Evolutionary conservation across 495 filamentous ascomycete species (phyloP), one percentile per base, ranked within the genome.

Genomic region (Xeromyces bisporus): DNA sequence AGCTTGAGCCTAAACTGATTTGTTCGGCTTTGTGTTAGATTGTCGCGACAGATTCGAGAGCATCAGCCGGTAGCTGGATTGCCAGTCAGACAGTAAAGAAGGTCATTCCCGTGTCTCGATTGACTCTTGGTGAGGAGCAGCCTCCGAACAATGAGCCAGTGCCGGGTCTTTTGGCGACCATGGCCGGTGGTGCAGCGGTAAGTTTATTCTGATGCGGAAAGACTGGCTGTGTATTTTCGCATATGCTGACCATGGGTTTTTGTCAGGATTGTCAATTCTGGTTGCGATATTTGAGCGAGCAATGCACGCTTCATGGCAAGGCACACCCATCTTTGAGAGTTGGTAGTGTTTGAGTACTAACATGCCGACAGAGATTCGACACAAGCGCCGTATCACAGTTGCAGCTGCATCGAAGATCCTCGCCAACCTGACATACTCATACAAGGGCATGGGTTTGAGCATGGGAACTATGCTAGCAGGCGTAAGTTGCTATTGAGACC

Each of bases 391-490:
- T 44, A 97, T 97, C 62, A 83, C 80, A 29, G 89, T 97, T 32
- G 89, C 89, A 21, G 89, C 89, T 15, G 89, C 89, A 26, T 91
- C 81, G 37, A 97, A 97, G 70, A 96, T 97, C 48, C 81, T 97
- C 31, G 80, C 89, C 48, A 97, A 97, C 62, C 70, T 97, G 41
- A 84, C 93, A 44, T 97, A 96, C 67, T 71, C 73, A 35, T 97
- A 97, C 71, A 97, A 97, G 63, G 86, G 86, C 45, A 87, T 86
- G 75, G 89, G 89, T 17, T 58, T 97, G 43, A 85, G 78, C 46
- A 96, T 97, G 89, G 89, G 89, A 34, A 97, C 89, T 36, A 97
- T 97, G 89, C 87, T 87, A 62, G 84, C 87, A 38, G 89, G 89
- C 43, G 91, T 97, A 53, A 27, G 57, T 53, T 7, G 12, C 8